Conservation (phyloP, 1,139 yeast species). For the Kodamaea suecica region DNA sequence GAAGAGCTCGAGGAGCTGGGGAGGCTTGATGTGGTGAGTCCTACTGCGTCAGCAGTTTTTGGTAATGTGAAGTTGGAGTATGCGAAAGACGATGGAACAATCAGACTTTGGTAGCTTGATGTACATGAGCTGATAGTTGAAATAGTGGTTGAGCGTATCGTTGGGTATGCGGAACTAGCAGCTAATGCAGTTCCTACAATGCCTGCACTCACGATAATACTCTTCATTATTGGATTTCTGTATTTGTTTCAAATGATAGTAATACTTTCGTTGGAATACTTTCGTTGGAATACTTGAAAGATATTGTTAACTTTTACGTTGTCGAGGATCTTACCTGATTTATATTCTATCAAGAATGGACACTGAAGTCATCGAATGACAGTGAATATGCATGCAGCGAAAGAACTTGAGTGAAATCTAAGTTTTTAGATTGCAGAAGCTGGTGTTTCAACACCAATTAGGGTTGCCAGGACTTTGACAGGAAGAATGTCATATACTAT, state of each 20-base stretch:
- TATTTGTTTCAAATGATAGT: conserved; percentile 1
- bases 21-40: conserved; percentile 2
- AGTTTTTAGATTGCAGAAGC: too few species aligned
- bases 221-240: conserved; percentile 7
- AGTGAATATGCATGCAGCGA: too few species aligned
- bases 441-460: conserved; percentile 1
- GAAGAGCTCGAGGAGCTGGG: background rate
- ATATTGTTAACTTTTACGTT: too few species aligned
- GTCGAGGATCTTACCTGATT: too few species aligned
- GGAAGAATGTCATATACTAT: too few species aligned
- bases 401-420: too few species aligned
- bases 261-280: background rate
- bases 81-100: conserved; percentile 29
- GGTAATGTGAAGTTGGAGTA: conserved; percentile 22
- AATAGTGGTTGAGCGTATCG: conserved; percentile 30
- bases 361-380: too few species aligned
- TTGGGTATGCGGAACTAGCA: conserved; percentile 24
- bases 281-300: background rate
- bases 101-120: conserved; percentile 8
- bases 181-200: conserved; percentile 17
- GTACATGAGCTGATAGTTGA: conserved; percentile 22
- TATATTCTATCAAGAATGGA: too few species aligned
- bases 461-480: conserved; percentile 1
- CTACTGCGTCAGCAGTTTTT: conserved; percentile 4
- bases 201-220: conserved; percentile 6